Conservation (phyloP, 345 rosid species). For the Gossypium bickii region DNA sequence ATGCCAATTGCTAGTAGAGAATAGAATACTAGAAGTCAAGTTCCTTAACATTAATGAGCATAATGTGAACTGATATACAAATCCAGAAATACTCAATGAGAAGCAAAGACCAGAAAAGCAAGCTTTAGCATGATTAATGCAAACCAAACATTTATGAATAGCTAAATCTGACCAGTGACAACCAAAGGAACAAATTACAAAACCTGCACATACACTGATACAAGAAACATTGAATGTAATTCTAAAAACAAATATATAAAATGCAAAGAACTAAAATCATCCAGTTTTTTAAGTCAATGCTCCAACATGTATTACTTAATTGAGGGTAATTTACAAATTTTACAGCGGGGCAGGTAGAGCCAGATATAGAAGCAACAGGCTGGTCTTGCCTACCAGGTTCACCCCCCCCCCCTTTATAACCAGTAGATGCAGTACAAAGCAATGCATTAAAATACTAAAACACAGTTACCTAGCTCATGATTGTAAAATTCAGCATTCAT, state of each 20-base stretch:
- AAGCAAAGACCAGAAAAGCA: not conserved
- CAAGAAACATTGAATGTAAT: not conserved
- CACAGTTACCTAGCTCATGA: not conserved
- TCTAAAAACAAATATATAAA: not conserved
- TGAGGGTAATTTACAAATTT: constrained; percentile 1
- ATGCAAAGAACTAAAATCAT: not conserved
- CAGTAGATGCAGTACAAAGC: not conserved
- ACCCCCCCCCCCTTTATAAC: no score
- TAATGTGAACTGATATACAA: constrained; percentile 1
- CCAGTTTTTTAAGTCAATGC: not conserved
- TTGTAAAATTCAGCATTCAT: not conserved
- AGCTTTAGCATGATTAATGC: not conserved
- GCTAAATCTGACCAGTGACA: not conserved
- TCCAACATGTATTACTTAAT: not conserved
- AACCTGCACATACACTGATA: not conserved
- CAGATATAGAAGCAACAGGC: not conserved
- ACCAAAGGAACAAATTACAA: not conserved
- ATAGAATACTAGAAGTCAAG: not conserved
- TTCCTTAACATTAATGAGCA: not conserved
- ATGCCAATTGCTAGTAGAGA: not conserved
- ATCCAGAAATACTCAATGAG: not conserved
- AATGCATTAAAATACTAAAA: constrained; percentile 7
- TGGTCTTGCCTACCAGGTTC: not conserved
- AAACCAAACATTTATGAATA: not conserved
- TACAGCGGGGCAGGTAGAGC: not conserved